Conservation (phyloP, 75 land plant species). For the Cryptomeria japonica region DNA sequence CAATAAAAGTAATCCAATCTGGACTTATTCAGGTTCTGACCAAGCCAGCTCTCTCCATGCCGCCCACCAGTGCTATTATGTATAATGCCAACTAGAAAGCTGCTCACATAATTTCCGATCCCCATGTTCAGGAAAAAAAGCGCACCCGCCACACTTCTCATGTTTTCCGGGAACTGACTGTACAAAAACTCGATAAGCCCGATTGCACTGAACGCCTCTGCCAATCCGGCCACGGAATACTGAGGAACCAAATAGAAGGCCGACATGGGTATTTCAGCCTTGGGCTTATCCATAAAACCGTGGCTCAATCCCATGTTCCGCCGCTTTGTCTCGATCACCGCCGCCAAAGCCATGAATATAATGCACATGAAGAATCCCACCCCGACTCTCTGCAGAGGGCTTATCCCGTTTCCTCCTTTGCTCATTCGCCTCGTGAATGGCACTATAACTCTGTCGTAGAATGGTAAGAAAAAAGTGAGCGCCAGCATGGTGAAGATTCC, state of each 20-base stretch:
- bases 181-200: constrained; percentile 67
- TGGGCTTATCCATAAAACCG: constrained; percentile 21
- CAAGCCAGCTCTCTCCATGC: constrained; percentile 40
- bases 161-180: constrained; percentile 68
- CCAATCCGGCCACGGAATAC: constrained; percentile 48
- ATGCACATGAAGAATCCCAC: constrained; percentile 46
- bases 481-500: neutral
- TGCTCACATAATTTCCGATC: constrained; percentile 52
- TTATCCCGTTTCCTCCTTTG: constrained; percentile 44
- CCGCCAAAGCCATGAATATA: constrained; percentile 59
- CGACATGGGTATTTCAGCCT: constrained; percentile 30
- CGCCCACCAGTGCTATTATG: constrained; percentile 25
- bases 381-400: constrained; percentile 66
- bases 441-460: constrained; percentile 61
- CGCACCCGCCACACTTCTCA: constrained; percentile 67
- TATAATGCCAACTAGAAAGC: constrained; percentile 48
- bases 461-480: constrained; percentile 37
- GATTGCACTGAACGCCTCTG: constrained; percentile 58
- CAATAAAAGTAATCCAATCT: constrained; percentile 78
- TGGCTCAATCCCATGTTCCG: constrained; percentile 25
- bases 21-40: constrained; percentile 57
- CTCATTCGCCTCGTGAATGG: constrained; percentile 45
- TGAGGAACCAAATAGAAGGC: constrained; percentile 56
- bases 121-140: constrained; percentile 59
- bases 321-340: constrained; percentile 49